Evolutionary conservation across 2,329 filamentous ascomycete species (phyloP).

Genomic region (Alternaria rosae): DNA sequence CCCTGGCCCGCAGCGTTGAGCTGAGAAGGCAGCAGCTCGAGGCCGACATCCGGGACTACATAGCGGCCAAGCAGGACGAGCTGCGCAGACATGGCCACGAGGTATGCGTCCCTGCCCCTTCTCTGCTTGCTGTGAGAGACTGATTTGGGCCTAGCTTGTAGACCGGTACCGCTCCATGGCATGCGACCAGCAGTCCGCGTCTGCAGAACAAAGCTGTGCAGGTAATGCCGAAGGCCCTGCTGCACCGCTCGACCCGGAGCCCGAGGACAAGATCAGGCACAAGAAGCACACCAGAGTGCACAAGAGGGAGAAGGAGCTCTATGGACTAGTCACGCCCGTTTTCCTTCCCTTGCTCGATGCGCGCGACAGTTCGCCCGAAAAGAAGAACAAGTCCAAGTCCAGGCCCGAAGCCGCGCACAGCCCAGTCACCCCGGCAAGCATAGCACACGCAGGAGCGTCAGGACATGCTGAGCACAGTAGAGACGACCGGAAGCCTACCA

Average conservation of each 20-base stretch:
- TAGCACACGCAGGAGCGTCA: slow-evolving; percentile 20
- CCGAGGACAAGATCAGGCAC: slow-evolving; percentile 39
- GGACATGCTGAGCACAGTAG: slow-evolving; percentile 33
- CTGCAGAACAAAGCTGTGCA: slow-evolving; percentile 8
- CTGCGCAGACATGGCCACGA: slow-evolving; percentile 42
- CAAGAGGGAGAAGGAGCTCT: slow-evolving; percentile 49
- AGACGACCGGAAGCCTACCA: slow-evolving; percentile 27
- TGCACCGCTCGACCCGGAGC: slow-evolving; percentile 18
- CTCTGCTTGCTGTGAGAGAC: slow-evolving; percentile 14
- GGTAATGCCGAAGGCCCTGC: slow-evolving; percentile 11
- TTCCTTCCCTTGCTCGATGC: slow-evolving; percentile 49
- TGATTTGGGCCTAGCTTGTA: slow-evolving; percentile 45
- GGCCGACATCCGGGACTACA: slow-evolving; percentile 45
- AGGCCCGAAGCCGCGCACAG: slow-evolving; percentile 15
- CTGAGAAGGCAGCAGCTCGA: slow-evolving; percentile 47
- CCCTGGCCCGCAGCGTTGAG: slow-evolving; percentile 44
- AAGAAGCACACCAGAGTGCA: slow-evolving; percentile 48
- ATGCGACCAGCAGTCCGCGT: slow-evolving; percentile 26
- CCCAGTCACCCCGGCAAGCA: slow-evolving; percentile 12
- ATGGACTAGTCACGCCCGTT: slow-evolving; percentile 46
- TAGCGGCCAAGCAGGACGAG: slow-evolving; percentile 43
- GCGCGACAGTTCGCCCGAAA: slow-evolving; percentile 30
- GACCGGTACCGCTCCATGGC: slow-evolving; percentile 42
- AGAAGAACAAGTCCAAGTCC: slow-evolving; percentile 34
- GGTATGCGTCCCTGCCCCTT: slow-evolving; percentile 28